Conservation (phyloP, 2,329 filamentous ascomycete species). For the Colletotrichum caudatum region DNA sequence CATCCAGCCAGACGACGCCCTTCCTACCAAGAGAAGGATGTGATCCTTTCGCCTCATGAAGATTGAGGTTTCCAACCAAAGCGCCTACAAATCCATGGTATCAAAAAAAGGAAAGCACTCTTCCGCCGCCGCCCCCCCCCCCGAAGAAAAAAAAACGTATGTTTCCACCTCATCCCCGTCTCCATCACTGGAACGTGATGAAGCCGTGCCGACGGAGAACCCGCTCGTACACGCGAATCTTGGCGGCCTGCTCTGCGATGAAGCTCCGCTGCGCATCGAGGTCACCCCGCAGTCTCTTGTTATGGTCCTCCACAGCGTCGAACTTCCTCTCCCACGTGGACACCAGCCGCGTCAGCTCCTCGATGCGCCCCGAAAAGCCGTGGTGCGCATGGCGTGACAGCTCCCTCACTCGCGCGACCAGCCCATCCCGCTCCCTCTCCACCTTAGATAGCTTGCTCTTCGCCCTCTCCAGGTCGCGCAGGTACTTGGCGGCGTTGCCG, state of each 20-base stretch:
- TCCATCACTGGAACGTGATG: slow-evolving; percentile 24
- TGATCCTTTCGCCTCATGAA: not conserved
- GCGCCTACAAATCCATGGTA: not conserved
- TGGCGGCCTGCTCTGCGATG: slow-evolving; percentile 39
- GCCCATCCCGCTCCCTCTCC: slow-evolving; percentile 53
- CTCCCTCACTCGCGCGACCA: slow-evolving; percentile 51
- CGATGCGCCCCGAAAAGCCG: slow-evolving; percentile 47
- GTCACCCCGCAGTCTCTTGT: slow-evolving; percentile 36
- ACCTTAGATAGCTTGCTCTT: slow-evolving; percentile 51
- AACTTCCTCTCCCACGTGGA: slow-evolving; percentile 50
- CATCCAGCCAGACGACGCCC: slow-evolving; percentile 21
- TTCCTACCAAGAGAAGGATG: slow-evolving; percentile 27
- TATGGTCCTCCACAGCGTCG: slow-evolving; percentile 42
- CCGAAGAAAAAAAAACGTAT: slow-evolving; percentile 11
- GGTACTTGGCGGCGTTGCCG: slow-evolving; percentile 48
- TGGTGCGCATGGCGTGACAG: slow-evolving; percentile 51
- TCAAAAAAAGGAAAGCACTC: not conserved
- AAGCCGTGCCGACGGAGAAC: slow-evolving; percentile 44
- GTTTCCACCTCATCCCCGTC: not conserved
- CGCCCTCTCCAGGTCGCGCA: slow-evolving; percentile 50
- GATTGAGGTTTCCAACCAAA: not conserved
- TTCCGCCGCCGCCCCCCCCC: too few species aligned
- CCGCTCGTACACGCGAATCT: slow-evolving; percentile 43
- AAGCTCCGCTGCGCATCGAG: slow-evolving; percentile 33
- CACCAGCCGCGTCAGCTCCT: slow-evolving; percentile 50